Base-by-base conservation (phyloP, 2,329 filamentous ascomycete genomes). In the Colletotrichum destructivum region DNA sequence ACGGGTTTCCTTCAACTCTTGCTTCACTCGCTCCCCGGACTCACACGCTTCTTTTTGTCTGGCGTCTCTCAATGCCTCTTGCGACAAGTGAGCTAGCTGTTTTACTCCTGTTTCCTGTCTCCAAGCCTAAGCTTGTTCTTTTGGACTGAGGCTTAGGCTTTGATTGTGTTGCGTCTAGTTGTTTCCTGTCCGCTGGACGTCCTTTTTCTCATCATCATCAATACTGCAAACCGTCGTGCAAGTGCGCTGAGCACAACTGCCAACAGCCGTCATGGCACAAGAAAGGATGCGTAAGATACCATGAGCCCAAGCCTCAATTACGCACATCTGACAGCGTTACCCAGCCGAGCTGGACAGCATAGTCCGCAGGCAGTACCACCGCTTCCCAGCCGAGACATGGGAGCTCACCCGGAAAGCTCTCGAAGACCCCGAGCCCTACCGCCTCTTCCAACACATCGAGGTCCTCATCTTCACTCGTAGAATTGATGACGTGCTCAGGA, bases 371-470 rank as follows among this genome's bases (percentile, higher is more conserved):
- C 38, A 59, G n/a, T 67, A 65, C 42, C 44, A 61, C 42, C 35
- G 62, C 26, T 73, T 74, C 23, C 73, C 71, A 15, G 35, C 59
- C 23, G 71, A 71, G 7, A 62, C 66, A 5, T 64, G 38, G 67
- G 59, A 63, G 12, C 38, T 21, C 40, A 71, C 64, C 6, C 49
- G 49, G 23, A 38, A 52, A 21, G 31, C 69, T 18, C 56, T 74
- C 51, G 56, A 55, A 4, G 23, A 42, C 35, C 26, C 23, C 7
- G 40, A 71, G 6, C 62, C 72, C 38, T 59, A 61, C n/a, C 35
- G 23, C 23, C 61, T 74, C 35, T 74, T 73, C 49, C 52, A 55
- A 15, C 67, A 65, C 49, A n/a, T 74, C 0, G 73, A 74, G 23
- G 40, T 51, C 26, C 73, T 74, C 31, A 35, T 74, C 23, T 38